Percentiles rank a stretch among this genome's conserved stretches.
Conservation (phyloP, 495 filamentous ascomycete species). For the Polyplosphaeria fusca region DNA sequence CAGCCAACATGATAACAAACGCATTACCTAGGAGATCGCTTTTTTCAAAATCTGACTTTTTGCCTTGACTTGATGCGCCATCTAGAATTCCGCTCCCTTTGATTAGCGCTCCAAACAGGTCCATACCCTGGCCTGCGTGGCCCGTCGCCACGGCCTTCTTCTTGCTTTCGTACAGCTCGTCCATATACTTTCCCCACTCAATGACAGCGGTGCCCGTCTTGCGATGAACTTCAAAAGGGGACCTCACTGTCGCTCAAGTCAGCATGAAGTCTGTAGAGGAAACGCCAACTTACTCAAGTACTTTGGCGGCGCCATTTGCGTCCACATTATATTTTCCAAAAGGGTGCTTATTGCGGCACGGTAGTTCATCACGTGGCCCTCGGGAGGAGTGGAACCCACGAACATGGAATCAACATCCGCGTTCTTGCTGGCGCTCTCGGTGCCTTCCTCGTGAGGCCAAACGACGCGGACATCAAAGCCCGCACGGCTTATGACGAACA, state of each 20-base stretch:
- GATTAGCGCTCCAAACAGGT: slow-evolving; percentile 43
- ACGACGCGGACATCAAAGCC: slow-evolving; percentile 60
- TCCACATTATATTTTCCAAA: slow-evolving; percentile 53
- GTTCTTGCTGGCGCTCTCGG: slow-evolving; percentile 29
- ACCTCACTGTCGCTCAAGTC: slow-evolving; percentile 35
- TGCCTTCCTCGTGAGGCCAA: slow-evolving; percentile 52
- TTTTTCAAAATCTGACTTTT: slow-evolving; percentile 32
- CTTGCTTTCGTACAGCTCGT: slow-evolving; percentile 58
- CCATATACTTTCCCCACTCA: slow-evolving; percentile 64
- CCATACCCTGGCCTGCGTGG: slow-evolving; percentile 52
- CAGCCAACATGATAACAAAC: slow-evolving; percentile 68
- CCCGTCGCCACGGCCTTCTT: slow-evolving; percentile 50
- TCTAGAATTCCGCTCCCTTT: slow-evolving; percentile 40
- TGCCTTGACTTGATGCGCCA: slow-evolving; percentile 3
- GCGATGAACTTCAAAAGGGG: slow-evolving; percentile 53
- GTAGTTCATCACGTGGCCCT: slow-evolving; percentile 61
- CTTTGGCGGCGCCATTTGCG: slow-evolving; percentile 40
- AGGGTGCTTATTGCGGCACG: slow-evolving; percentile 51
- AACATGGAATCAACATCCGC: slow-evolving; percentile 19
- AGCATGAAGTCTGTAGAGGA: neutral
- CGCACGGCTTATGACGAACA: slow-evolving; percentile 66
- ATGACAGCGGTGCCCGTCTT: slow-evolving; percentile 50
- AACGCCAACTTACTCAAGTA: slow-evolving; percentile 16
- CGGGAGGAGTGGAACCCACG: slow-evolving; percentile 44
- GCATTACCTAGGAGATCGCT: slow-evolving; percentile 66